Evolutionary conservation across 768 basidiomycete genomes (phyloP).

Genomic region (Auricularia sp.): DNA sequence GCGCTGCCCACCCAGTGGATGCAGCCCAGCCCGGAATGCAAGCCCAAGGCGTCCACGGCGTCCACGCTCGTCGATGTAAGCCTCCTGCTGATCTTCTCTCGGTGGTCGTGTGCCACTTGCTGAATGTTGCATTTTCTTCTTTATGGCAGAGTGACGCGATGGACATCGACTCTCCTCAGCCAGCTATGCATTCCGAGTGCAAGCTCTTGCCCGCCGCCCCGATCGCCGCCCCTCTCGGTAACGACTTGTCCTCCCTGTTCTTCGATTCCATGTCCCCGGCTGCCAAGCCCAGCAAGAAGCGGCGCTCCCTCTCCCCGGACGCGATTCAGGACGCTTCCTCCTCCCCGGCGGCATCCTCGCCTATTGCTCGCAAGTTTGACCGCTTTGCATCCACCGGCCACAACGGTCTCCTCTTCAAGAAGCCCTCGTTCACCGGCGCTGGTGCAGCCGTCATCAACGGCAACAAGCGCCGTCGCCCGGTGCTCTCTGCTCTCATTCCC

Average conservation of each 20-base stretch:
- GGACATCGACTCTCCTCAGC: slow-evolving; percentile 54
- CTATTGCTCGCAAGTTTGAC: slow-evolving; percentile 37
- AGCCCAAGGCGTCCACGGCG: background rate
- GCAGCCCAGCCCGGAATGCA: background rate
- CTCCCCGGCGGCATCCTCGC: slow-evolving; percentile 43
- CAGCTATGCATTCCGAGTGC: slow-evolving; percentile 29
- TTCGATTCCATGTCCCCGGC: slow-evolving; percentile 44
- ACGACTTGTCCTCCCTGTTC: slow-evolving; percentile 51
- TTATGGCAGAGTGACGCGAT: slow-evolving; percentile 52
- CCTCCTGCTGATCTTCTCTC: slow-evolving; percentile 15
- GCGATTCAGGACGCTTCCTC: slow-evolving; percentile 25
- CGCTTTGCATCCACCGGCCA: slow-evolving; percentile 24
- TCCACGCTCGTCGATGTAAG: background rate
- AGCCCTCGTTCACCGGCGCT: slow-evolving; percentile 38
- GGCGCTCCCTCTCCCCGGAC: slow-evolving; percentile 23
- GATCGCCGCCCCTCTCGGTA: slow-evolving; percentile 9
- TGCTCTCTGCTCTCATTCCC: slow-evolving; percentile 51
- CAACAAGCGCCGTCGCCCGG: slow-evolving; percentile 56
- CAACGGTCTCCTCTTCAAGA: slow-evolving; percentile 20
- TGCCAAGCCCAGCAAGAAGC: slow-evolving; percentile 17
- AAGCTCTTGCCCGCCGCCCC: slow-evolving; percentile 13
- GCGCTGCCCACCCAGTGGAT: slow-evolving; percentile 55
- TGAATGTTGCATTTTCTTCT: background rate
- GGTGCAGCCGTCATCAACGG: slow-evolving; percentile 35
- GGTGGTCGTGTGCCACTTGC: slow-evolving; percentile 14